These are phyloP conservation scores for Colletotrichum spaethianum DNA, from an alignment of 2,329 filamentous ascomycete genomes.

Conservation along the genomic window DNA sequence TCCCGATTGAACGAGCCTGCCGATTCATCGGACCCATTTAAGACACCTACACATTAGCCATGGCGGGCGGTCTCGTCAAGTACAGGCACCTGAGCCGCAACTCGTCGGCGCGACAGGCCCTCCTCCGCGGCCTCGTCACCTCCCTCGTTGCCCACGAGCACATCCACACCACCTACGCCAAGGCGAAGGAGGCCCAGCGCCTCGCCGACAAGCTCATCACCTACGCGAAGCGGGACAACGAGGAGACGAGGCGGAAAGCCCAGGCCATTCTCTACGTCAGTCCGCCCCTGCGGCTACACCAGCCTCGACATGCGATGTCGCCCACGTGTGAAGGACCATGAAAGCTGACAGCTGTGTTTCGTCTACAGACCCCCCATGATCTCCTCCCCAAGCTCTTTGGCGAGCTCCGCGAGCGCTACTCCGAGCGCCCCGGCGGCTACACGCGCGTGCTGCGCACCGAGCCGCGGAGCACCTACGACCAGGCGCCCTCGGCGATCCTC, in stretches of 20 bases:
- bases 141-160: conserved; percentile 94
- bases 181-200: conserved; percentile 96
- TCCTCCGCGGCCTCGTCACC: conserved; percentile 95
- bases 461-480: conserved; percentile 85
- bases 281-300: conserved; percentile 49
- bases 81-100: conserved; percentile 90
- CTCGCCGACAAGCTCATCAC: conserved; percentile 96
- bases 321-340: not conserved
- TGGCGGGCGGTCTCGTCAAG: conserved; percentile 90
- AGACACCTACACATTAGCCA: conserved; percentile 55
- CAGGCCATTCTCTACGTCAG: conserved; percentile 84
- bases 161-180: conserved; percentile 94
- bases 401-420: conserved; percentile 84
- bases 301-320: not conserved
- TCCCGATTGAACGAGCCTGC: conserved; percentile 4
- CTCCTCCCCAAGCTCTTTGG: conserved; percentile 91
- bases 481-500: conserved; percentile 90
- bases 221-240: conserved; percentile 92
- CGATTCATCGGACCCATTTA: conserved; percentile 12
- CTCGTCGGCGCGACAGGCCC: conserved; percentile 89
- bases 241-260: conserved; percentile 82
- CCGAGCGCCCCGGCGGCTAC: conserved; percentile 87
- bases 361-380: conserved; percentile 72
- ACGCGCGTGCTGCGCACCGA: conserved; percentile 95
- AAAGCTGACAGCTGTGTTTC: not conserved